Base-by-base conservation (phyloP, 179 eudicot species). In the Beta corolliflora region DNA sequence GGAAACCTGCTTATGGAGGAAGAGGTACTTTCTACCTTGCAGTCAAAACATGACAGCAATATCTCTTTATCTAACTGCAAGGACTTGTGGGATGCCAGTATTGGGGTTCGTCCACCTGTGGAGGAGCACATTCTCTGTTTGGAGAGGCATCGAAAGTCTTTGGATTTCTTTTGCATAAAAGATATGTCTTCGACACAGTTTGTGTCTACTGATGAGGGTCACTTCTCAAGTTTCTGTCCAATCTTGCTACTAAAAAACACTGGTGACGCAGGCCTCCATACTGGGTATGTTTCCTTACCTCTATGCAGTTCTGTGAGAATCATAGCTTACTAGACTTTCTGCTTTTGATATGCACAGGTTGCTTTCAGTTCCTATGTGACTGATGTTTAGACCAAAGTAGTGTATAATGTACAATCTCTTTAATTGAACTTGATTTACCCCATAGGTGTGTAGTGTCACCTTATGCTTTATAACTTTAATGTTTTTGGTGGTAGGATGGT, bases 71-170 rank as follows among this genome's bases (percentile, higher is more conserved):
- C 83, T 80, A 80, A 80, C 75, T 81, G 79, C 74, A 84, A 64
- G 70, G 89, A 92, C 81, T 82, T 95, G 82, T 95, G 99, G 99
- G 95, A 89, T 87, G 88, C 81, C 67, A 78, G 76, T 79, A 81
- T 86, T 82, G 91, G 87, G 84, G 65, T 94, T 79, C 80, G 44
- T 69, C 94, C 92, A 75, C 99, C 99, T 10, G 60, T 90, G 68
- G 94, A 92, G 83, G 98, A 93, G 81, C 90, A 82, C 79, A 69
- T 87, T 79, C 85, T 94, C 48, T 92, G 93, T 88, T 80, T 80
- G 75, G 90, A 89, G 80, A 94, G 86, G 84, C 91, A 90, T 81
- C 83, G 79, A 56, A 81, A 83, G 50, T 85, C 84, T 71, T 82
- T 91, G 84, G 89, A 88, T 69, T 90, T 85, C 73, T 89, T 87